Evolutionary conservation across 2,329 filamentous ascomycete species (phyloP).

Genomic region (Aaosphaeria arxii): DNA sequence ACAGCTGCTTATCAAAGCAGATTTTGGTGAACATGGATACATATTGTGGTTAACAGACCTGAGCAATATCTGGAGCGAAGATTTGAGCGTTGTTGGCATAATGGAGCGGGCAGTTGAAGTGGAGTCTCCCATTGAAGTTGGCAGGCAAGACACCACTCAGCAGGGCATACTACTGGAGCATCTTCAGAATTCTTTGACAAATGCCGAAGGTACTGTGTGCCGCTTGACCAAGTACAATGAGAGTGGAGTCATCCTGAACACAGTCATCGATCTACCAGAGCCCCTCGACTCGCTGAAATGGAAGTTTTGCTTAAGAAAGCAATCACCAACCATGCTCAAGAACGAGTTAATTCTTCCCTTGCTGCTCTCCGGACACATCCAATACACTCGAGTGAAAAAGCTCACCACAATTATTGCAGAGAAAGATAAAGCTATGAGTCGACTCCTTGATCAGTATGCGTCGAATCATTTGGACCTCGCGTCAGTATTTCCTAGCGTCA

Average conservation of each 20-base stretch:
- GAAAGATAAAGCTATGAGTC: slow-evolving; percentile 59
- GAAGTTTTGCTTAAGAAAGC: slow-evolving; percentile 56
- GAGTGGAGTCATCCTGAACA: slow-evolving; percentile 48
- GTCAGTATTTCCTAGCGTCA: slow-evolving; percentile 55
- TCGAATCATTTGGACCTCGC: slow-evolving; percentile 54
- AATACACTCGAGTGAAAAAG: slow-evolving; percentile 46
- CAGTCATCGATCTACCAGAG: slow-evolving; percentile 60
- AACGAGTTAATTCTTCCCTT: slow-evolving; percentile 53
- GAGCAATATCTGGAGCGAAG: slow-evolving; percentile 70
- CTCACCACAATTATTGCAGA: slow-evolving; percentile 51
- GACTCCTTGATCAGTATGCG: slow-evolving; percentile 58
- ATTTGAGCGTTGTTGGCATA: slow-evolving; percentile 60
- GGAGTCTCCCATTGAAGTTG: slow-evolving; percentile 71
- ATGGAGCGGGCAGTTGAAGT: slow-evolving; percentile 60
- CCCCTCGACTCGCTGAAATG: slow-evolving; percentile 63
- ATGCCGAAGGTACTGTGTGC: slow-evolving; percentile 35
- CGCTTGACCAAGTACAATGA: slow-evolving; percentile 27
- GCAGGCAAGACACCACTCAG: slow-evolving; percentile 62
- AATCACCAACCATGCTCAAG: slow-evolving; percentile 42
- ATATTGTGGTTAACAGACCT: slow-evolving; percentile 68
- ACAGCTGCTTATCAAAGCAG: slow-evolving; percentile 61
- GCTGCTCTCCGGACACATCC: slow-evolving; percentile 47
- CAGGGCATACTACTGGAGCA: slow-evolving; percentile 65
- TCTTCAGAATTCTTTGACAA: slow-evolving; percentile 50
- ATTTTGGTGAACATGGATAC: slow-evolving; percentile 58